Evolutionary conservation across 139 green algal species (phyloP), one percentile per base, ranked within the genome.

Genomic region (Picochlorum sp.): DNA sequence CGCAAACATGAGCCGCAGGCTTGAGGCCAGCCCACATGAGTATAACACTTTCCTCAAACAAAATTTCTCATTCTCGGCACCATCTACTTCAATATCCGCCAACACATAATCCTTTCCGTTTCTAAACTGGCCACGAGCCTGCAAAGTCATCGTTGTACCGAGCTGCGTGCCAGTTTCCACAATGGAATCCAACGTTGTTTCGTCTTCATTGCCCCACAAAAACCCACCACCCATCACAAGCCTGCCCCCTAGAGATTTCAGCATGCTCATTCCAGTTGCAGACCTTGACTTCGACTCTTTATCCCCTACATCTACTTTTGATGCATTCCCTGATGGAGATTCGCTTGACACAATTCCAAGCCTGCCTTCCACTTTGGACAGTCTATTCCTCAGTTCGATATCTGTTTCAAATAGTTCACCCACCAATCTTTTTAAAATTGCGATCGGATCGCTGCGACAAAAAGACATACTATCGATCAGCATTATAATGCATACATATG

Each of bases 371-470:
- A 76, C n/a, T 25, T 28, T 37, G 8, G 58, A 58, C 13, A 80
- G 51, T 25, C 73, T 64, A 5, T 28, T 30, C 22, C 56, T 64
- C 5, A 76, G 28, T 20, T 55, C 58, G 9, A 82, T 54, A 10
- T 78, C 56, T 4, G 80, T 68, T 0, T 57, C 58, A 56, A 83
- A 83, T 0, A 59, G 33, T 28, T 83, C 76, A 10, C 68, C 61
- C 31, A 70, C 50, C 13, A 83, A 63, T 18, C 76, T 60, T 36
- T 75, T 79, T 2, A 82, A 49, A 0, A 57, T 33, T 2, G 24
- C 28, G 13, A 82, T 36, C 35, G 70, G 62, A 4, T 82, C 65
- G 18, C 31, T 61, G 35, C 51, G 64, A 33, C 16, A 57, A 58
- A 16, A 7, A 59, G 52, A 29, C 18, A 47, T 47, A 26, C 1